A percentile compares a stretch with the other conserved stretches of the same genome.
Evolutionary conservation across 306 rosid genomes (phyloP).

Genomic region (Acacia acuminata): DNA sequence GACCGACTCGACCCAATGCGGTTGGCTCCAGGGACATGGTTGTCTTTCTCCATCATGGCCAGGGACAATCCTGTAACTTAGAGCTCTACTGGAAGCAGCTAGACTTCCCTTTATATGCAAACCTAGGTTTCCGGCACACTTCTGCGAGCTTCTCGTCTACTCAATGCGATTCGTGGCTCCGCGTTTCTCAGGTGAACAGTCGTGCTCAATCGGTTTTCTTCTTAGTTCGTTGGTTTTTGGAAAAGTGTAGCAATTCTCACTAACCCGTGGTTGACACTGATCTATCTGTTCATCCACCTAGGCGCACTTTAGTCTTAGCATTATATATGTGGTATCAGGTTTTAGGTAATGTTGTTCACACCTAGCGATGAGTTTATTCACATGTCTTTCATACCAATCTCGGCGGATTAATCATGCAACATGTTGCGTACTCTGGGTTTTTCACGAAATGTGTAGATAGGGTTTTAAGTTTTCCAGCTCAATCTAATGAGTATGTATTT

Average conservation of each 20-base stretch:
- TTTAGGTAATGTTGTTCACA: not conserved
- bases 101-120: slow-evolving; percentile 15
- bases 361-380: not conserved
- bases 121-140: slow-evolving; percentile 33
- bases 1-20: not conserved
- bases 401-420: not conserved
- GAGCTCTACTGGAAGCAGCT: slow-evolving; percentile 28
- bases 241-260: not conserved
- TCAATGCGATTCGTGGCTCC: slow-evolving; percentile 47
- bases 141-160: slow-evolving; percentile 32
- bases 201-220: slow-evolving; percentile 27
- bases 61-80: slow-evolving; percentile 43
- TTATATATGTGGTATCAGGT: not conserved
- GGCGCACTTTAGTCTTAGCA: not conserved
- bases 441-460: slow-evolving; percentile 35
- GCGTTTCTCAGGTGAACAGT: slow-evolving; percentile 53
- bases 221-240: not conserved
- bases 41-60: not conserved
- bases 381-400: not conserved
- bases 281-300: not conserved
- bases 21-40: not conserved
- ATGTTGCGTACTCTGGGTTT: slow-evolving; percentile 1
- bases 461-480: slow-evolving; percentile 51
- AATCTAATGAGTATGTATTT: not conserved
- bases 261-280: not conserved